A percentile compares a stretch with the other conserved stretches of the same genome.
These are phyloP conservation scores for Syzygium jambos DNA, from an alignment of 345 rosid genomes.

Conservation along the genomic window DNA sequence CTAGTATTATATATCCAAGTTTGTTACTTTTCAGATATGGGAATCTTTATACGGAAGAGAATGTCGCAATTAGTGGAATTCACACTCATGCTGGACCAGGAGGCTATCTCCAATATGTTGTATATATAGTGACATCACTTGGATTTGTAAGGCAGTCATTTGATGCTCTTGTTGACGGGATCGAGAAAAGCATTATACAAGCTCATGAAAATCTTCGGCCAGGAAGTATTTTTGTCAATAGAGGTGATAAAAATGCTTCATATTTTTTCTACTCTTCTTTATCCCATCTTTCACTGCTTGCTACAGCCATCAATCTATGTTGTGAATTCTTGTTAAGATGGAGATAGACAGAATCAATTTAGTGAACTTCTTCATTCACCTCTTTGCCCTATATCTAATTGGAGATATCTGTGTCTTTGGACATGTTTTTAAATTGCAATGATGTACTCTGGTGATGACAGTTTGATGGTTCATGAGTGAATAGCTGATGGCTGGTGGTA, in stretches of 20 bases:
- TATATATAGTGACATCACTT: conserved; percentile 65
- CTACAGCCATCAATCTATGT: not conserved
- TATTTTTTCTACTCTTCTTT: not conserved
- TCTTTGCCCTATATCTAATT: not conserved
- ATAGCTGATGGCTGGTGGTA: not conserved
- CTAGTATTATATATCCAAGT: not conserved
- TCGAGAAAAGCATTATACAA: conserved; percentile 52
- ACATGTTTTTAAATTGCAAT: not conserved
- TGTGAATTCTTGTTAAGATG: not conserved
- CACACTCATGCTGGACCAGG: conserved; percentile 82
- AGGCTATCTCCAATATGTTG: conserved; percentile 69
- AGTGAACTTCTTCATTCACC: not conserved
- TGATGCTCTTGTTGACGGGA: conserved; percentile 60
- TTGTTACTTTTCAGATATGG: conserved; percentile 36
- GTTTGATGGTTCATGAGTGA: not conserved
- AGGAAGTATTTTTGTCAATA: conserved; percentile 42
- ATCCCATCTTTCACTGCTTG: not conserved
- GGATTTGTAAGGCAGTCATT: conserved; percentile 75
- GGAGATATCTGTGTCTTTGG: not conserved
- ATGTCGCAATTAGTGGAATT: conserved; percentile 74
- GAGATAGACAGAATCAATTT: not conserved
- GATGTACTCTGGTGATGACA: not conserved
- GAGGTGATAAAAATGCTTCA: conserved; percentile 8
- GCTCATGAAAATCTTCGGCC: conserved; percentile 72
- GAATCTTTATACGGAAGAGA: conserved; percentile 48